These are phyloP conservation scores for Lathyrus tuberosus DNA, from an alignment of 306 rosid genomes.

Conservation along the genomic window DNA sequence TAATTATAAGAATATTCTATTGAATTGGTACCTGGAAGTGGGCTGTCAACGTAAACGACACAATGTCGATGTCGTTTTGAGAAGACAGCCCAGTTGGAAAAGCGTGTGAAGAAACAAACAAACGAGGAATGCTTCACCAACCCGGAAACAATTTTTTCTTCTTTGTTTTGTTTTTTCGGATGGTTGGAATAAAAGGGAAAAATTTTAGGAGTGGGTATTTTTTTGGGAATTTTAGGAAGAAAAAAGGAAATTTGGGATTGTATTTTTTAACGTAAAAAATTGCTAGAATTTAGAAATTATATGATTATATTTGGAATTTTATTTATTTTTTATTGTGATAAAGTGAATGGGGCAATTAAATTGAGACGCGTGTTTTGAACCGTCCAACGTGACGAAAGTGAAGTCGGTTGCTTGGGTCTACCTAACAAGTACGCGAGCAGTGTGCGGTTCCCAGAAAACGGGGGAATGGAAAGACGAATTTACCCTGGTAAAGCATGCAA, in stretches of 20 bases:
- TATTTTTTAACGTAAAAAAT: too few species aligned
- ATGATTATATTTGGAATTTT: background rate
- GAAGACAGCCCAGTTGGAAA: conserved; percentile 52
- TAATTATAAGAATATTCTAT: conserved; percentile 42
- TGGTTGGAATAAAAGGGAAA: too few species aligned
- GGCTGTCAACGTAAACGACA: conserved; percentile 58
- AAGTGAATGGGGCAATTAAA: background rate
- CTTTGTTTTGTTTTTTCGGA: too few species aligned
- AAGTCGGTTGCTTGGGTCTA: background rate
- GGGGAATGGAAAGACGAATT: conserved; percentile 26
- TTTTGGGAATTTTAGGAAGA: too few species aligned
- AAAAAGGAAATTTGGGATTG: background rate
- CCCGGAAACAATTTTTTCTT: too few species aligned
- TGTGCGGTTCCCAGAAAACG: conserved; percentile 30
- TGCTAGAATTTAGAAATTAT: background rate
- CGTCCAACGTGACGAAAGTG: conserved; percentile 9
- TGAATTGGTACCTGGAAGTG: conserved; percentile 44
- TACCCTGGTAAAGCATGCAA: background rate
- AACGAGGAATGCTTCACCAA: too few species aligned
- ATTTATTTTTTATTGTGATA: background rate
- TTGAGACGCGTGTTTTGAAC: conserved; percentile 14
- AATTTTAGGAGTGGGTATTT: too few species aligned
- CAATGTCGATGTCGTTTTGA: conserved; percentile 34
- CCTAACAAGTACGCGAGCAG: too few species aligned
- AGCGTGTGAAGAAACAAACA: background rate